Percentiles rank a stretch among this genome's conserved stretches.
These are phyloP conservation scores for Persicaria maculosa DNA, from an alignment of 148 eudicot genomes.

Conservation along the genomic window DNA sequence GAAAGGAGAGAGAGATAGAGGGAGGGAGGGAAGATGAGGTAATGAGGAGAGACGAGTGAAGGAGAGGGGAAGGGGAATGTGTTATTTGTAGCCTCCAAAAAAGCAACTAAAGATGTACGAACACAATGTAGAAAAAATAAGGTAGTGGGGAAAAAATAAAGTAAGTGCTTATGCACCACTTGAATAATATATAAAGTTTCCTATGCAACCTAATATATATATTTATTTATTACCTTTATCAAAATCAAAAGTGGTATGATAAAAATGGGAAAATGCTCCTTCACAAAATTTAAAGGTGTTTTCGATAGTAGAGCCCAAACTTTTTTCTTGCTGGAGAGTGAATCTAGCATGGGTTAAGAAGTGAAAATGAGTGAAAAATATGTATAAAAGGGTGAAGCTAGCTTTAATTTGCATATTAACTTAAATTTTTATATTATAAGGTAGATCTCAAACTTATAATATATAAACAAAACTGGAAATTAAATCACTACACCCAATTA, in stretches of 20 bases:
- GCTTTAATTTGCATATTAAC: too few species aligned
- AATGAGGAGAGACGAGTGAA: conserved; percentile 6
- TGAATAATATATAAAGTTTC: neutral
- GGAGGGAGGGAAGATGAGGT: conserved; percentile 2
- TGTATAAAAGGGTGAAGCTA: too few species aligned
- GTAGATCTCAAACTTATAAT: neutral
- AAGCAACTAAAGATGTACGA: conserved; percentile 1
- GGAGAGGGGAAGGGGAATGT: neutral
- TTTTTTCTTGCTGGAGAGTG: too few species aligned
- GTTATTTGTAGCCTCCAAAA: conserved; percentile 6
- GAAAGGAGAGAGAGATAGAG: neutral
- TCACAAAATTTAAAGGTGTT: too few species aligned
- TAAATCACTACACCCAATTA: neutral
- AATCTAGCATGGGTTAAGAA: too few species aligned
- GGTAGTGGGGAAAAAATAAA: neutral
- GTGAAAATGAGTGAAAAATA: too few species aligned
- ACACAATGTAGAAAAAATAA: neutral
- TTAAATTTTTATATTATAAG: too few species aligned
- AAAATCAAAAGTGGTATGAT: too few species aligned
- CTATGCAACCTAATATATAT: neutral
- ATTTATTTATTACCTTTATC: too few species aligned
- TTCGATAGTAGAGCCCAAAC: too few species aligned
- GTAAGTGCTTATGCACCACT: neutral
- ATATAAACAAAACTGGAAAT: neutral
- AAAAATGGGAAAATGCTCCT: too few species aligned